Conservation (phyloP, 371 early-diverging fungal genomes). For the Apophysomyces elegans region DNA sequence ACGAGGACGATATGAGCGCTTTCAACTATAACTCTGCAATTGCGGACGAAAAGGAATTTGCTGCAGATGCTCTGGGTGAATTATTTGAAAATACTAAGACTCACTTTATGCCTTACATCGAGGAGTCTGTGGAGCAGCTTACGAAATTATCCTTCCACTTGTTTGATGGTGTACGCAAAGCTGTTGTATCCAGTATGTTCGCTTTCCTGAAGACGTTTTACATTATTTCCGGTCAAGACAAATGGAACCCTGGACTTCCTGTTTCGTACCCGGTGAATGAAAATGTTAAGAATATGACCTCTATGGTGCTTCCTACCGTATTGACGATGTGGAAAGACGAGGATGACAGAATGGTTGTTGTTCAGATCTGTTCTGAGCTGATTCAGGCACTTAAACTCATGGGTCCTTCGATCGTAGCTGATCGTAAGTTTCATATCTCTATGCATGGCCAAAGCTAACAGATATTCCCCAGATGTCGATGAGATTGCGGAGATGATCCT, state of each 20-base stretch:
- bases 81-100: conserved; percentile 77
- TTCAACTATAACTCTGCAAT: conserved; percentile 80
- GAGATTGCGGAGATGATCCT: conserved; percentile 63
- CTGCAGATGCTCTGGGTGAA: conserved; percentile 86
- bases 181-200: conserved; percentile 72
- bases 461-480: conserved; percentile 46
- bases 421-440: conserved; percentile 50
- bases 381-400: conserved; percentile 69
- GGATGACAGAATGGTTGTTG: conserved; percentile 82
- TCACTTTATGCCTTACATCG: conserved; percentile 87
- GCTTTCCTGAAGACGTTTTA: conserved; percentile 79
- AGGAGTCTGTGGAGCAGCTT: conserved; percentile 66
- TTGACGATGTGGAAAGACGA: conserved; percentile 79
- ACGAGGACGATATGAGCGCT: conserved; percentile 60
- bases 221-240: conserved; percentile 62
- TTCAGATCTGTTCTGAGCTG: conserved; percentile 76
- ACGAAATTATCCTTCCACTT: conserved; percentile 69
- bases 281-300: conserved; percentile 73
- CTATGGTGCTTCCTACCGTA: conserved; percentile 71
- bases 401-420: conserved; percentile 79
- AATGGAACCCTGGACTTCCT: conserved; percentile 80
- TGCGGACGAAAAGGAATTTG: conserved; percentile 92
- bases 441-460: background rate
- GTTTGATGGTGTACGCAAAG: conserved; percentile 84
- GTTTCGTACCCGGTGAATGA: conserved; percentile 70